Percentiles rank a stretch among this genome's conserved stretches.
phyloP scores from a whole-genome alignment of 2,329 filamentous ascomycete genomes.

The Sarocladium kiliense region DNA sequence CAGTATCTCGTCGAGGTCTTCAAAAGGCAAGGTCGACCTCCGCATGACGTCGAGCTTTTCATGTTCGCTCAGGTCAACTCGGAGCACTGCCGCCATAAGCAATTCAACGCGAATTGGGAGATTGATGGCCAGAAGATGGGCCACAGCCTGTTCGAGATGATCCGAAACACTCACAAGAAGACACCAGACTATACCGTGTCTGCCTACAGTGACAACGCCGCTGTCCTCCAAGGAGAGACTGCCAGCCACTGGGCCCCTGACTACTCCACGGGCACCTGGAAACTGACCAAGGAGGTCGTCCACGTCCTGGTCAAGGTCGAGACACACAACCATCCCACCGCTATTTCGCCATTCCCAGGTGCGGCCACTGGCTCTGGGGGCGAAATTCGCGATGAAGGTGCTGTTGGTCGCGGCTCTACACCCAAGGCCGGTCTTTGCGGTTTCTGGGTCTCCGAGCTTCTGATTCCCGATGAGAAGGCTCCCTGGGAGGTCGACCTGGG shows the following conservation, averaged over 20 bases:
- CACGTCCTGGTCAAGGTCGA: conserved; percentile 93
- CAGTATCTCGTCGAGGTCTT: conserved; percentile 76
- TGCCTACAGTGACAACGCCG: conserved; percentile 96
- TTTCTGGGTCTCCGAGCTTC: conserved; percentile 91
- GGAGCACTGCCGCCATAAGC: conserved; percentile 81
- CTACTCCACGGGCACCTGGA: conserved; percentile 82
- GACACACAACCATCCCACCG: conserved; percentile 96
- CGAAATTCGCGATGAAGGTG: conserved; percentile 92
- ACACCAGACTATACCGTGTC: conserved; percentile 81
- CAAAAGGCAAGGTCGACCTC: conserved; percentile 46
- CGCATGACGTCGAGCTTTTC: conserved; percentile 91
- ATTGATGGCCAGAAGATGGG: conserved; percentile 81
- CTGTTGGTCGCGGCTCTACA: conserved; percentile 85
- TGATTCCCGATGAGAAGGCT: conserved; percentile 75
- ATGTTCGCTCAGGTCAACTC: conserved; percentile 99
- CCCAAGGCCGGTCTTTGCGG: conserved; percentile 90
- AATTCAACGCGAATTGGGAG: conserved; percentile 95
- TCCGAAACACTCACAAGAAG: conserved; percentile 85
- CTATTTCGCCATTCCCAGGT: conserved; percentile 87
- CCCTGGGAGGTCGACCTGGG: conserved; percentile 93
- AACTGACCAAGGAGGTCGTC: conserved; percentile 75
- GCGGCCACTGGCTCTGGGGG: conserved; percentile 94
- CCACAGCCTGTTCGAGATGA: conserved; percentile 89
- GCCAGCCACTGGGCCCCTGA: conserved; percentile 75
- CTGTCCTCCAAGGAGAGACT: conserved; percentile 55